phyloP scores from a whole-genome alignment of 345 rosid species.

The Cardiospermum halicacabum region DNA sequence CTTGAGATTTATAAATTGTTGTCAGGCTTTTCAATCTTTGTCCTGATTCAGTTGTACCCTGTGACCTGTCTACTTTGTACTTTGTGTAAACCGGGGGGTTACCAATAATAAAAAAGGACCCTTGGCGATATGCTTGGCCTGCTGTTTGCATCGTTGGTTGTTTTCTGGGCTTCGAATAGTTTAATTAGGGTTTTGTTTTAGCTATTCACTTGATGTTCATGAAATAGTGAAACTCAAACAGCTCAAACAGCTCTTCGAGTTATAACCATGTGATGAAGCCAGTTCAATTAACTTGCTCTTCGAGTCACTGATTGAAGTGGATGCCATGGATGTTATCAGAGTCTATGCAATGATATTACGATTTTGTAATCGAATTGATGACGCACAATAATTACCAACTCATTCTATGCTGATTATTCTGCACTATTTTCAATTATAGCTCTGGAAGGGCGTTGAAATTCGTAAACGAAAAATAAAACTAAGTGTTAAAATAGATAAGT shows the following conservation, averaged over 20 bases:
- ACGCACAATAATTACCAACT: not conserved
- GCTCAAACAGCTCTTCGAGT: too few species aligned
- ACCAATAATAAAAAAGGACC: conserved; percentile 6
- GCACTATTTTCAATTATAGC: not conserved
- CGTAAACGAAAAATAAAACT: not conserved
- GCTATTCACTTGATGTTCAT: not conserved
- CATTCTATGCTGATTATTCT: not conserved
- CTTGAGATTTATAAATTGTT: not conserved
- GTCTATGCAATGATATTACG: too few species aligned
- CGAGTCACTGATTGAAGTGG: too few species aligned
- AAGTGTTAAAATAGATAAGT: not conserved
- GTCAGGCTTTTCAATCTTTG: not conserved
- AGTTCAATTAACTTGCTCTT: too few species aligned
- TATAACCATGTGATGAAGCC: too few species aligned
- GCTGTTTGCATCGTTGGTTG: not conserved
- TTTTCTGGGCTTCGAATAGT: not conserved
- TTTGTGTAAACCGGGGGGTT: not conserved
- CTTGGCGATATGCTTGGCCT: not conserved
- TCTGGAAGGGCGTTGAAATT: too few species aligned
- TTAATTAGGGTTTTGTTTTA: not conserved
- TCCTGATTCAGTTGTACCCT: conserved; percentile 4
- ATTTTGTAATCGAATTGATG: too few species aligned
- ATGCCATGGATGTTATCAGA: too few species aligned
- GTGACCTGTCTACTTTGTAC: not conserved
- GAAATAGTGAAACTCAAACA: too few species aligned